These are phyloP conservation scores for Ogataea paradorogensis DNA, from an alignment of 805 yeast species.

Conservation along the genomic window DNA sequence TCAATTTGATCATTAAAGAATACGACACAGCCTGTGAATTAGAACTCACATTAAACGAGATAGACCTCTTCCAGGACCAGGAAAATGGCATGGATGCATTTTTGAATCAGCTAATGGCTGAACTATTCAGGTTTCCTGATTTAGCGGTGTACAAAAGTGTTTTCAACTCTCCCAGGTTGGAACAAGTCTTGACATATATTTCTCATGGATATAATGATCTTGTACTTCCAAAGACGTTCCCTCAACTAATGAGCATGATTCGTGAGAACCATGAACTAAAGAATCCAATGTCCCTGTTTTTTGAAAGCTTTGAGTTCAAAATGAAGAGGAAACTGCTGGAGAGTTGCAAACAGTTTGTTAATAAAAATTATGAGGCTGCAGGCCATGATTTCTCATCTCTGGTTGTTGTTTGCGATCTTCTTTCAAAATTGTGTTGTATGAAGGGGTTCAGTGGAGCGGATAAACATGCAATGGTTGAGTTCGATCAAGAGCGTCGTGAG, in stretches of 20 bases:
- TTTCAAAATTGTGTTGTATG: conserved; percentile 13
- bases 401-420: conserved; percentile 9
- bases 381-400: conserved; percentile 1
- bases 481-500: conserved; percentile 4
- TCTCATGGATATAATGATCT: conserved; percentile 4
- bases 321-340: conserved; percentile 7
- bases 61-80: conserved; percentile 7
- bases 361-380: conserved; percentile 7
- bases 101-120: conserved; percentile 9
- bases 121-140: conserved; percentile 13
- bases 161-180: conserved; percentile 12
- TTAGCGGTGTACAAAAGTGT: conserved; percentile 8
- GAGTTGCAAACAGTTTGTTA: conserved; percentile 8
- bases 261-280: conserved; percentile 3
- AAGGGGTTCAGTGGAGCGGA: conserved; percentile 14
- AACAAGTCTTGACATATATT: conserved; percentile 13
- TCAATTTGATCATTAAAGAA: conserved; percentile 4
- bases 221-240: conserved; percentile 11
- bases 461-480: conserved; percentile 6
- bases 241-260: conserved; percentile 5
- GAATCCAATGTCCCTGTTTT: conserved; percentile 5
- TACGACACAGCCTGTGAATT: conserved; percentile 5
- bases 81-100: conserved; percentile 4
- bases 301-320: conserved; percentile 13
- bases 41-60: conserved; percentile 4